Evolutionary conservation across 768 basidiomycete genomes (phyloP).

Genomic region (Rhizopogon salebrosus): DNA sequence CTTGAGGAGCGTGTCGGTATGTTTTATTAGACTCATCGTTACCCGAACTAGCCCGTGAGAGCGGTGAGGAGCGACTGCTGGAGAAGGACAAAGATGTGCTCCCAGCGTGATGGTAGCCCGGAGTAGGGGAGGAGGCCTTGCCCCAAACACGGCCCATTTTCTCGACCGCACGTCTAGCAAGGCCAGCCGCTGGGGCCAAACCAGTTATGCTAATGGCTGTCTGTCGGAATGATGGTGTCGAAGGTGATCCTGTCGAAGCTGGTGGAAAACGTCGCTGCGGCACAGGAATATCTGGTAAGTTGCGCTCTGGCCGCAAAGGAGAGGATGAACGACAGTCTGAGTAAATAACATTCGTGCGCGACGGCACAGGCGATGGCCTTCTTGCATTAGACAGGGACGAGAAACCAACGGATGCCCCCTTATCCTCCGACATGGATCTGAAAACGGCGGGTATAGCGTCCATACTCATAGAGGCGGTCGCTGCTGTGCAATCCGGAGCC

Average conservation of each 20-base stretch:
- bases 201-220: constrained; percentile 73
- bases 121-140: constrained; percentile 30
- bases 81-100: constrained; percentile 31
- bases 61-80: constrained; percentile 25
- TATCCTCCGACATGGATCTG: constrained; percentile 19
- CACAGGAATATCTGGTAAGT: constrained; percentile 26
- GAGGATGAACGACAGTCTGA: constrained; percentile 31
- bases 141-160: constrained; percentile 68
- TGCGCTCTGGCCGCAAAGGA: constrained; percentile 21
- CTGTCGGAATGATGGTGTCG: constrained; percentile 42
- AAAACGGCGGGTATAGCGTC: constrained; percentile 26
- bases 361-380: constrained; percentile 23
- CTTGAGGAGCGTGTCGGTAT: constrained; percentile 49
- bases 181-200: constrained; percentile 66
- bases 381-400: constrained; percentile 17
- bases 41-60: constrained; percentile 37
- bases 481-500: constrained; percentile 9
- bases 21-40: constrained; percentile 22
- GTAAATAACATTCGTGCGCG: constrained; percentile 14
- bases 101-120: constrained; percentile 40
- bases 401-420: constrained; percentile 38
- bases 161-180: constrained; percentile 75
- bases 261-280: constrained; percentile 7
- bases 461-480: constrained; percentile 26
- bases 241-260: constrained; percentile 7